Base-by-base conservation (phyloP, 352 stramenopile genomes). In the Phytophthora melonis region DNA sequence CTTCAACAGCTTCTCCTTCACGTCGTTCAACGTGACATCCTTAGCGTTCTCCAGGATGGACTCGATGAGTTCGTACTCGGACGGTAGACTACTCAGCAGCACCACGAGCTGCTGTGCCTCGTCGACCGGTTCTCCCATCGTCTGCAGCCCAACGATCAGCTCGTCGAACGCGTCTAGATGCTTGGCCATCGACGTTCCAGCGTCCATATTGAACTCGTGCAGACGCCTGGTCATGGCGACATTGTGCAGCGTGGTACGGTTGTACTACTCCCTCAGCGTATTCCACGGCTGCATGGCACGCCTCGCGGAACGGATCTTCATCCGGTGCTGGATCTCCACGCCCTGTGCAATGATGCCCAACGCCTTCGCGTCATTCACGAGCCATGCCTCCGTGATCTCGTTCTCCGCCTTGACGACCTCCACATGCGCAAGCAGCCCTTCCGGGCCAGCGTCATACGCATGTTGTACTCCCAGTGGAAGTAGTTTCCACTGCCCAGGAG, bases 81-180 rank as follows among this genome's bases (percentile, higher is more conserved):
- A 10, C 3, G 70, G 58, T 0, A 81, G 61, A 39, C 75, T 80
- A 56, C 2, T 36, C 32, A 10, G 32, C 30, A 79, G 45, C 1
- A 82, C 21, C 0, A 77, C 69, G 0, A 82, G n/a, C 58, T 83
- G 65, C 1, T 66, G 54, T 6, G 66, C 45, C 13, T 72, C 55
- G 21, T 30, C 25, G 25, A 4, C 25, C 2, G 25, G 25, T 4
- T 30, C 25, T 30, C 25, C 4, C 11, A 78, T 16, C n/a, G 65
- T 67, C 18, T 77, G 60, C 19, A 81, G 45, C 18, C 45, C 45
- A n/a, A n/a, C n/a, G n/a, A n/a, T n/a, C n/a, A n/a, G n/a, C n/a
- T n/a, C n/a, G n/a, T n/a, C n/a, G n/a, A 80, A 75, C 36, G 52
- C 52, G 64, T 78, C 68, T n/a, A 80, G 23, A 47, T 81, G 65